Percentiles rank a stretch among this genome's conserved stretches.
Conservation (phyloP, 192 early-diverging fungal species). For the Mortierella hygrophila region DNA sequence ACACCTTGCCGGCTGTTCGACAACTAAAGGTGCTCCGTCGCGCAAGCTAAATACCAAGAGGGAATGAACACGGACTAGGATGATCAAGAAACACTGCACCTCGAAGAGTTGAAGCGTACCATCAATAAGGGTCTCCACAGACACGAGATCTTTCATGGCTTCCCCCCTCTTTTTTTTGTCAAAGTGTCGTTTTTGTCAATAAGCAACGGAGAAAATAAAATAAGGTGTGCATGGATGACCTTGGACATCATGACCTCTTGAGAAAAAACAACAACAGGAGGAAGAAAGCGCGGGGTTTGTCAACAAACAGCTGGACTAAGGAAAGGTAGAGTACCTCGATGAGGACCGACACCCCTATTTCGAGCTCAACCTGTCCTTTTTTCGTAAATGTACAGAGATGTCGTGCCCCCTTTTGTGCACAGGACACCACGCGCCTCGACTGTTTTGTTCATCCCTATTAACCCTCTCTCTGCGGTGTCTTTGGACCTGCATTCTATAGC, state of each 20-base stretch:
- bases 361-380: neutral
- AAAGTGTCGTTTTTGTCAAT: neutral
- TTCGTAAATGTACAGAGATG: neutral
- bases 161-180: neutral
- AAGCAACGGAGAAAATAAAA: neutral
- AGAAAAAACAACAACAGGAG: constrained; percentile 1
- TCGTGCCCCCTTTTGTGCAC: neutral
- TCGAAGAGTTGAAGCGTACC: neutral
- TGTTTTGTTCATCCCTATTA: neutral
- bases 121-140: neutral
- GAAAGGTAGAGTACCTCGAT: neutral
- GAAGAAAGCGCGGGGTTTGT: no score
- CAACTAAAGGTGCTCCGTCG: no score
- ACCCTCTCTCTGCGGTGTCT: neutral
- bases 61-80: neutral
- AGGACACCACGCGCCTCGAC: neutral
- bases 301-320: no score
- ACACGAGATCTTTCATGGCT: neutral
- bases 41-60: no score
- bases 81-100: neutral
- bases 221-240: neutral
- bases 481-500: neutral
- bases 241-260: neutral
- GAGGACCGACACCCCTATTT: neutral
- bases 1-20: no score